These are phyloP conservation scores for Amesomyces nigricolor DNA, from an alignment of 2,329 filamentous ascomycete species.

Conservation along the genomic window DNA sequence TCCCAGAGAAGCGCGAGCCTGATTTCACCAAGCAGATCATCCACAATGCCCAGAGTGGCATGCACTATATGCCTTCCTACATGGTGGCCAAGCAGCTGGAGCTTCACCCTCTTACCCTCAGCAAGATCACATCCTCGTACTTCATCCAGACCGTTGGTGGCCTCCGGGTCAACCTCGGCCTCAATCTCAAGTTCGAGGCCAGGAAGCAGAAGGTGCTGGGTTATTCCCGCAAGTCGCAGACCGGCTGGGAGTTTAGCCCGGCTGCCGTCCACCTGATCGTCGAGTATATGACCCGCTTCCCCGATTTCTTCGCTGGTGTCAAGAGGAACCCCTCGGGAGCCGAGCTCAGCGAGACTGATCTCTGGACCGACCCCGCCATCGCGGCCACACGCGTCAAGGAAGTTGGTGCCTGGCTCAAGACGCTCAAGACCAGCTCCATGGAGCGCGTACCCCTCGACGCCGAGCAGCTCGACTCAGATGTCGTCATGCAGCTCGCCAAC, in stretches of 20 bases:
- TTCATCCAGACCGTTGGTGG: slow-evolving; percentile 73
- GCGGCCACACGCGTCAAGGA: slow-evolving; percentile 84
- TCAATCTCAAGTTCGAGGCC: slow-evolving; percentile 95
- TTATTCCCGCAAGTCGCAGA: slow-evolving; percentile 79
- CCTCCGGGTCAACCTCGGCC: slow-evolving; percentile 78
- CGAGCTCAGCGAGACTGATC: slow-evolving; percentile 76
- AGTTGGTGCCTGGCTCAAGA: slow-evolving; percentile 89
- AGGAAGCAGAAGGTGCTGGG: slow-evolving; percentile 94
- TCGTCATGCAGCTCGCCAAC: slow-evolving; percentile 73
- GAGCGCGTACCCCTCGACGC: slow-evolving; percentile 95
- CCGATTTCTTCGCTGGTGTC: slow-evolving; percentile 89
- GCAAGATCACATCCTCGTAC: slow-evolving; percentile 94
- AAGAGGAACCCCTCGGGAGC: slow-evolving; percentile 79
- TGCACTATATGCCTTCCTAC: slow-evolving; percentile 79
- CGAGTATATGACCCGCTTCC: slow-evolving; percentile 89
- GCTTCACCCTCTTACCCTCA: slow-evolving; percentile 80
- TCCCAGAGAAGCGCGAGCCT: slow-evolving; percentile 64
- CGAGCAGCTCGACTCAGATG: slow-evolving; percentile 88
- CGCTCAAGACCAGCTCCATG: slow-evolving; percentile 82
- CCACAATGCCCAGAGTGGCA: slow-evolving; percentile 59
- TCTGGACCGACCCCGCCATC: slow-evolving; percentile 67
- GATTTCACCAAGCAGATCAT: slow-evolving; percentile 79
- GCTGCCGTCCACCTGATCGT: slow-evolving; percentile 75
- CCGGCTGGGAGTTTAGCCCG: slow-evolving; percentile 92
- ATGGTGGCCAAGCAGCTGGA: slow-evolving; percentile 77